Percentiles rank a stretch among this genome's conserved stretches.
phyloP scores from a whole-genome alignment of 2,329 filamentous ascomycete genomes.

The Colletotrichum tanaceti region DNA sequence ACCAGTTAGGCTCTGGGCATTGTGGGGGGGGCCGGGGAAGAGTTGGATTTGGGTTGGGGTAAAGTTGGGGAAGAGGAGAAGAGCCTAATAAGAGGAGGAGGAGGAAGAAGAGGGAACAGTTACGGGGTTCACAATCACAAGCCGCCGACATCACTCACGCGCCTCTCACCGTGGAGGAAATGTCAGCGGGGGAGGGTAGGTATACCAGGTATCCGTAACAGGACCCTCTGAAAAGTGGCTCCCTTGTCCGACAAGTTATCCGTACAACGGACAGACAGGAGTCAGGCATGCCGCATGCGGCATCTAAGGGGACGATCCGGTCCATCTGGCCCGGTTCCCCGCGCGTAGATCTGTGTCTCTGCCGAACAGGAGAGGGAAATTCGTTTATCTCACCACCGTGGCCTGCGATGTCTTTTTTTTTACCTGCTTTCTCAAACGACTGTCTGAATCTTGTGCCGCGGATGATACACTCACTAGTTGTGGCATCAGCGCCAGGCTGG shows the following conservation, averaged over 20 bases:
- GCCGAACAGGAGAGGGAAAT: neutral
- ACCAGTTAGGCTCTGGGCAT: neutral
- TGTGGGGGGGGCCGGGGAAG: neutral
- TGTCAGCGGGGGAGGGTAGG: neutral
- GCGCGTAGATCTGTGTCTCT: neutral
- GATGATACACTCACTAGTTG: neutral
- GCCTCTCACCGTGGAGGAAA: neutral
- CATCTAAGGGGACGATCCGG: neutral
- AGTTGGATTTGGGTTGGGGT: neutral
- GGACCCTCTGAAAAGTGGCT: neutral
- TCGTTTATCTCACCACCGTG: neutral
- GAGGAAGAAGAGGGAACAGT: too few relatives aligned
- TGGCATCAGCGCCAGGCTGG: neutral
- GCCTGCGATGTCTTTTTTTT: neutral
- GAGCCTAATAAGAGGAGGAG: neutral
- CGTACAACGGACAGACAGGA: too few relatives aligned
- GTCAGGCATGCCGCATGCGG: neutral
- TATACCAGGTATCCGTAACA: too few relatives aligned
- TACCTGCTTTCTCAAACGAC: neutral
- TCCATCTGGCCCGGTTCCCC: neutral
- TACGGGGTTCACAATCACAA: neutral
- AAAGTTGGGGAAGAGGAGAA: slow-evolving; percentile 7
- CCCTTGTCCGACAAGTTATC: neutral
- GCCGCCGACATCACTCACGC: neutral
- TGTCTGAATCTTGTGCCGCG: neutral